Conservation (phyloP, 148 eudicot genomes). For the Rhododendron kiyosumense region DNA sequence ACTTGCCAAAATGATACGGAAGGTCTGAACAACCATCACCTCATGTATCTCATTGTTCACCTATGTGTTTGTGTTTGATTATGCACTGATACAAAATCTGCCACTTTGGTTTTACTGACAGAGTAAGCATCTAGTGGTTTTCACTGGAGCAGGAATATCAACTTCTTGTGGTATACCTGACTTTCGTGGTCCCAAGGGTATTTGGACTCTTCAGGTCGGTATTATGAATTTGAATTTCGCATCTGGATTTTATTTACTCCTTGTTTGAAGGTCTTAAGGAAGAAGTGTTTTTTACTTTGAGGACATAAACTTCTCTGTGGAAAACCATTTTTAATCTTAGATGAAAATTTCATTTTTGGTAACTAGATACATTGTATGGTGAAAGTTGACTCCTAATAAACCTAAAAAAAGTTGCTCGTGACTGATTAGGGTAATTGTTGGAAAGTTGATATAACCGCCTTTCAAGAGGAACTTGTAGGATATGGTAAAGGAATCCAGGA, state of each 20-base stretch:
- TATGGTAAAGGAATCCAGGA: not conserved
- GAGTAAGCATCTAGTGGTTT: conserved; percentile 96
- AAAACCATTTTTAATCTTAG: not conserved
- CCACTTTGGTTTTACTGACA: conserved; percentile 30
- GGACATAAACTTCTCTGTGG: not conserved
- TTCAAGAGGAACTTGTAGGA: not conserved
- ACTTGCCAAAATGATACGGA: conserved; percentile 66
- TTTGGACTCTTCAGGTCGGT: conserved; percentile 97
- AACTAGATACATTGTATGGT: not conserved
- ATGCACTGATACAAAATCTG: not conserved
- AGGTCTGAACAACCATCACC: conserved; percentile 36
- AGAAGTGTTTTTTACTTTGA: not conserved
- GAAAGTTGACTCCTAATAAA: not conserved
- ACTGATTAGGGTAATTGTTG: not conserved
- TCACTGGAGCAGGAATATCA: conserved; percentile 98
- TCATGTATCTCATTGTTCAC: not conserved
- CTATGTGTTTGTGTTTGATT: not conserved
- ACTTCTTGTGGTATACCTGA: conserved; percentile 98
- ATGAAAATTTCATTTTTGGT: not conserved
- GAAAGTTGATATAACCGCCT: not conserved
- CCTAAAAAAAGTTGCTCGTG: not conserved
- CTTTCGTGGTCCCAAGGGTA: conserved; percentile 96
- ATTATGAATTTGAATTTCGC: not conserved
- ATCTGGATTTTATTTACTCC: not conserved
- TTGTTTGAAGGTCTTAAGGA: not conserved